phyloP scores from a whole-genome alignment of 345 rosid genomes.

The Euphorbia peplus region DNA sequence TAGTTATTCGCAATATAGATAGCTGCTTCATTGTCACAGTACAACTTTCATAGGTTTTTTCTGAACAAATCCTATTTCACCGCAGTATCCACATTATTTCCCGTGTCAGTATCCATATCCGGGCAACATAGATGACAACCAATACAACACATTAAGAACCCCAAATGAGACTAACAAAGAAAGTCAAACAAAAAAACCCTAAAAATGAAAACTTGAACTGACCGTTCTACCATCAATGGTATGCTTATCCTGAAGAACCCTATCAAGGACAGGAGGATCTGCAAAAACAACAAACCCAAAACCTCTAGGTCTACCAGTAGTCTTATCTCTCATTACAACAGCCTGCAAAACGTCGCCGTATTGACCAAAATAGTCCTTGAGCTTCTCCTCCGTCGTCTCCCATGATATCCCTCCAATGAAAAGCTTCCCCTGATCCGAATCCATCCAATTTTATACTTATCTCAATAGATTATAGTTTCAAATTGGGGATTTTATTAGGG shows the following conservation, averaged over 20 bases:
- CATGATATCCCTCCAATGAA: slow-evolving; percentile 94
- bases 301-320: slow-evolving; percentile 73
- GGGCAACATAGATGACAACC: too few relatives aligned
- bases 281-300: slow-evolving; percentile 84
- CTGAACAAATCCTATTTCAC: too few relatives aligned
- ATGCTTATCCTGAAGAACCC: slow-evolving; percentile 71
- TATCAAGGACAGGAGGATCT: slow-evolving; percentile 61
- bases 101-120: too few relatives aligned
- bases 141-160: background rate
- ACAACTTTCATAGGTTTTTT: too few relatives aligned
- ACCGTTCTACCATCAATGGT: slow-evolving; percentile 79
- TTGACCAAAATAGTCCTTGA: slow-evolving; percentile 59
- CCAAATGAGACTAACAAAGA: too few relatives aligned
- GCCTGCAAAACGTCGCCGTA: slow-evolving; percentile 72
- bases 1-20: too few relatives aligned
- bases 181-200: background rate
- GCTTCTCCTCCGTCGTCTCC: slow-evolving; percentile 77
- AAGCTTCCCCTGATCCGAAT: slow-evolving; percentile 87
- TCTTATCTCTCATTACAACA: slow-evolving; percentile 67
- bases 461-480: background rate
- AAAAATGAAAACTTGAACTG: slow-evolving; percentile 16
- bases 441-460: slow-evolving; percentile 34
- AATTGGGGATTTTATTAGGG: background rate
- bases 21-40: too few relatives aligned
- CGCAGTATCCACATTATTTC: too few relatives aligned